Evolutionary conservation across 75 land plant species (phyloP).

Genomic region (Cunninghamia lanceolata): DNA sequence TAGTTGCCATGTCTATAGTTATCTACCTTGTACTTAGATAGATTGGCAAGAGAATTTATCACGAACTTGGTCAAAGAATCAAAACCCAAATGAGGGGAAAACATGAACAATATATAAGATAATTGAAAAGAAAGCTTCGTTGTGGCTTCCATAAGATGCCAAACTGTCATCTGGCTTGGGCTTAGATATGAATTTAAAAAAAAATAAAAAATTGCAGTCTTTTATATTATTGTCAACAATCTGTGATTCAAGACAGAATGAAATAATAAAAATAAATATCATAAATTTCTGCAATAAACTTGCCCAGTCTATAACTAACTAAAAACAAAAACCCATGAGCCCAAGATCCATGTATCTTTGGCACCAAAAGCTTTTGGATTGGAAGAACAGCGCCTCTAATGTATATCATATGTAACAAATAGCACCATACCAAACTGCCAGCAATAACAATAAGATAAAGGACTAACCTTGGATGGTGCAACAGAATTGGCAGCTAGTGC

Average conservation of each 20-base stretch:
- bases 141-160: neutral
- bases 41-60: neutral
- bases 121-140: neutral
- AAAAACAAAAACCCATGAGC: neutral
- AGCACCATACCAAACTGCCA: neutral
- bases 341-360: neutral
- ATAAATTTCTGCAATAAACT: neutral
- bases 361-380: neutral
- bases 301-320: neutral
- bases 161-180: neutral
- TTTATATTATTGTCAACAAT: neutral
- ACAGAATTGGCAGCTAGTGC: slow-evolving; percentile 64
- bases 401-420: neutral
- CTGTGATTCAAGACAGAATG: neutral
- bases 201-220: too few species aligned
- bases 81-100: neutral
- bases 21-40: neutral
- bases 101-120: neutral
- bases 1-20: neutral
- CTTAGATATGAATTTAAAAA: too few species aligned
- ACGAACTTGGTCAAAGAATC: neutral
- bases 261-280: neutral
- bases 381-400: neutral
- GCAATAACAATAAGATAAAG: neutral
- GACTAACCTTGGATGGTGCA: slow-evolving; percentile 47